These are phyloP conservation scores for Leishmania aethiopica DNA, from an alignment of 208 protist genomes.

Conservation along the genomic window DNA sequence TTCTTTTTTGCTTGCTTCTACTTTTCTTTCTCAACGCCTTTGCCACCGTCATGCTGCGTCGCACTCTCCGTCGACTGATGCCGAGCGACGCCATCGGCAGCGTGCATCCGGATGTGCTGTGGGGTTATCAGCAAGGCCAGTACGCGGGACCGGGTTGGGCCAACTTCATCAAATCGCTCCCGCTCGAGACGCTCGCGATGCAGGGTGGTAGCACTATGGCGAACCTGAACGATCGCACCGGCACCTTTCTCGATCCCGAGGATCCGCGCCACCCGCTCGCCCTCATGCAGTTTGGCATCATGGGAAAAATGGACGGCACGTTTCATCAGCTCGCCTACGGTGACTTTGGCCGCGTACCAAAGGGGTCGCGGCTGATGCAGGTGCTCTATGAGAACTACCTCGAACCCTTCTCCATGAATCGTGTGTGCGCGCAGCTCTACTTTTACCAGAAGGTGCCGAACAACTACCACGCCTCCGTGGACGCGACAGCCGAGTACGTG, in stretches of 20 bases:
- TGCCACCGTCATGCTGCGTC: conserved; percentile 60
- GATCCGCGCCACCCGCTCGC: conserved; percentile 81
- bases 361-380: conserved; percentile 82
- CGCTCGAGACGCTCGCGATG: conserved; percentile 74
- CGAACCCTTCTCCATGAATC: conserved; percentile 89
- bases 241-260: conserved; percentile 80
- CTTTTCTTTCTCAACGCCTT: neutral
- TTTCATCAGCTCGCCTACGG: conserved; percentile 72
- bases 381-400: conserved; percentile 91
- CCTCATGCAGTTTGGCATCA: conserved; percentile 65
- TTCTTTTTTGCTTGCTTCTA: neutral
- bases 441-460: conserved; percentile 89
- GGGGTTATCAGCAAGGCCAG: conserved; percentile 78
- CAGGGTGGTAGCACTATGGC: conserved; percentile 73
- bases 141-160: conserved; percentile 86
- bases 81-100: conserved; percentile 65
- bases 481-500: conserved; percentile 82
- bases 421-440: conserved; percentile 85
- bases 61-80: conserved; percentile 45
- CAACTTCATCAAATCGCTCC: conserved; percentile 69
- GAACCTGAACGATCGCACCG: conserved; percentile 83
- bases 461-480: conserved; percentile 85
- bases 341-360: conserved; percentile 59
- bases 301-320: conserved; percentile 64
- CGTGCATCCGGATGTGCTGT: conserved; percentile 85